Evolutionary conservation across 768 basidiomycete species (phyloP).

Genomic region (Infundibulicybe gibba): DNA sequence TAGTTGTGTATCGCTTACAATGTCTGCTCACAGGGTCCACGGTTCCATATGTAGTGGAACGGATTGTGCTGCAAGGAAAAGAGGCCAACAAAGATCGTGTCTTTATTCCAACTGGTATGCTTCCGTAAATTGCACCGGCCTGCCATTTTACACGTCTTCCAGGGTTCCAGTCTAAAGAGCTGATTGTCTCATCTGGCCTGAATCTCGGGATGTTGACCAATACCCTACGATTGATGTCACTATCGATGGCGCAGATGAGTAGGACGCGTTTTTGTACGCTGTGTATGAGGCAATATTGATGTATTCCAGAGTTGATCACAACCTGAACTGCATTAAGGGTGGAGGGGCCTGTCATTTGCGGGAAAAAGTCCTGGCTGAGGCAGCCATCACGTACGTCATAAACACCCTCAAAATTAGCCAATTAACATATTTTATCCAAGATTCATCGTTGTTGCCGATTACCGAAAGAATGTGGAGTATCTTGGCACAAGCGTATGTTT

Average conservation of each 20-base stretch:
- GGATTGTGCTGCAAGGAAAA: slow-evolving; percentile 81
- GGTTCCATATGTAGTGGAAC: slow-evolving; percentile 94
- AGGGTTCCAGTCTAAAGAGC: slow-evolving; percentile 95
- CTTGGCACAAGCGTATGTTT: slow-evolving; percentile 78
- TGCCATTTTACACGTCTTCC: slow-evolving; percentile 1
- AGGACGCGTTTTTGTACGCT: slow-evolving; percentile 21
- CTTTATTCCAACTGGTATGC: slow-evolving; percentile 84
- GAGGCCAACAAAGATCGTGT: slow-evolving; percentile 76
- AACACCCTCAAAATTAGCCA: slow-evolving; percentile 1
- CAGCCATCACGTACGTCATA: slow-evolving; percentile 70
- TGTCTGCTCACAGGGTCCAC: slow-evolving; percentile 64
- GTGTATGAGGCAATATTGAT: not conserved
- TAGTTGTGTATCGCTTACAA: slow-evolving; percentile 1
- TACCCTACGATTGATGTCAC: slow-evolving; percentile 93
- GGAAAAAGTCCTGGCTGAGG: slow-evolving; percentile 97
- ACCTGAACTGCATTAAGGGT: slow-evolving; percentile 93
- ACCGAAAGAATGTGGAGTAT: slow-evolving; percentile 84
- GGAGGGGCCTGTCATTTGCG: slow-evolving; percentile 95
- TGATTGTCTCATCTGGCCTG: slow-evolving; percentile 80
- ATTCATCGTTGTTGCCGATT: slow-evolving; percentile 92
- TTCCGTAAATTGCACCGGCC: not conserved
- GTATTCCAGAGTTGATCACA: slow-evolving; percentile 66
- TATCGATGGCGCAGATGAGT: slow-evolving; percentile 98
- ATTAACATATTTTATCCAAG: slow-evolving; percentile 27
- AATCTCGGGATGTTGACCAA: slow-evolving; percentile 87